These are phyloP conservation scores for Staphylotrichum longicolle DNA, from an alignment of 495 filamentous ascomycete genomes.

Conservation along the genomic window DNA sequence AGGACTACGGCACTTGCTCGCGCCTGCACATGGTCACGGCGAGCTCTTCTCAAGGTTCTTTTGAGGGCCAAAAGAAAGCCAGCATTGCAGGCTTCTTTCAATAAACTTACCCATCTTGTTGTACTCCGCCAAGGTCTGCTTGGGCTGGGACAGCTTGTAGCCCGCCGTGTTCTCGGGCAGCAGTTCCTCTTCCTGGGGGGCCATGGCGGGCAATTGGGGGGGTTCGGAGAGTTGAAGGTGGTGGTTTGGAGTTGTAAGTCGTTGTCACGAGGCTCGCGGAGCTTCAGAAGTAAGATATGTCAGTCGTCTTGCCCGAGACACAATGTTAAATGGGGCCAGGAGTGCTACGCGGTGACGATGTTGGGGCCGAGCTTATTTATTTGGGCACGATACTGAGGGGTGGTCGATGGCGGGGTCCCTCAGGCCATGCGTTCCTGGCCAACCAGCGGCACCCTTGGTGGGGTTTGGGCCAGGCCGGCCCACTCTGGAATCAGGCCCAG, in stretches of 20 bases:
- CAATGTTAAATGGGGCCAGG: conserved; percentile 11
- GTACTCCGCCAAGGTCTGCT: conserved; percentile 94
- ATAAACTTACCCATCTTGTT: conserved; percentile 75
- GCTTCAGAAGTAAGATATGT: conserved; percentile 5
- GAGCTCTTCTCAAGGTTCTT: no score
- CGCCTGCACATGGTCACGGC: no score
- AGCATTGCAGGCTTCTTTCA: conserved; percentile 3
- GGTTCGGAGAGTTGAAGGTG: background rate
- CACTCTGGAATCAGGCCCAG: conserved; percentile 3
- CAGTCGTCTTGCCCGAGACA: conserved; percentile 5
- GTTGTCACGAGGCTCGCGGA: conserved; percentile 2
- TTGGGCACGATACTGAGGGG: conserved; percentile 26
- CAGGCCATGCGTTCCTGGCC: conserved; percentile 15
- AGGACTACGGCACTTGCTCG: conserved; percentile 9
- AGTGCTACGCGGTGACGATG: conserved; percentile 17
- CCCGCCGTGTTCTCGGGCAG: conserved; percentile 82
- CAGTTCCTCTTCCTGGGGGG: conserved; percentile 79
- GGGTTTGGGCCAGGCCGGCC: conserved; percentile 10
- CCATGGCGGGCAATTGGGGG: conserved; percentile 50
- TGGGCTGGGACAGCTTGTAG: conserved; percentile 92
- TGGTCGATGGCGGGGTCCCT: conserved; percentile 23
- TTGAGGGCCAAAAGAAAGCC: conserved; percentile 11
- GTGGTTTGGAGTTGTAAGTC: conserved; percentile 2
- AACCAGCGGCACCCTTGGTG: conserved; percentile 22
- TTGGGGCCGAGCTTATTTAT: conserved; percentile 30